Conservation (phyloP, 2,329 filamentous ascomycete species). For the Penicillium sp. region DNA sequence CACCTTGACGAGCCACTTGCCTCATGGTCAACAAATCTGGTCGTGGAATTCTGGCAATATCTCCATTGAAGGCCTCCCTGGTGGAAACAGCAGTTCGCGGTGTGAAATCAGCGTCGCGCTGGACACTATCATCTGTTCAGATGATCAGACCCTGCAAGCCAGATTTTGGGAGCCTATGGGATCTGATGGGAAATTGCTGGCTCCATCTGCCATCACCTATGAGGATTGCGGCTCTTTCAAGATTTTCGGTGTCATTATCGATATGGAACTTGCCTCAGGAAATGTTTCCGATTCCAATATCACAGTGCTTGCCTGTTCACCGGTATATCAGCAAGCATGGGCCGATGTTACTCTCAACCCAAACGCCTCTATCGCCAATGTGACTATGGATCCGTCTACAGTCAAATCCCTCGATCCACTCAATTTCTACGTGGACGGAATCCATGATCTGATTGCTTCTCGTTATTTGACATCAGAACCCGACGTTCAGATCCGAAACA, state of each 20-base stretch:
- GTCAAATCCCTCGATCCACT: neutral
- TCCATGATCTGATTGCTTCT: constrained; percentile 3
- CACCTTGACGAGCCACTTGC: neutral
- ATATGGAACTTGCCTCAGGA: constrained; percentile 3
- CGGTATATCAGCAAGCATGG: constrained; percentile 4
- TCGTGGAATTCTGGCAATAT: constrained; percentile 3
- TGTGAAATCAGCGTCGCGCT: neutral
- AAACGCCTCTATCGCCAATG: constrained; percentile 9
- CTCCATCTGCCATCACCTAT: neutral
- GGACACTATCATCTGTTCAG: neutral
- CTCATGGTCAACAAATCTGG: constrained; percentile 1
- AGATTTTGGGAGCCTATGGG: constrained; percentile 8
- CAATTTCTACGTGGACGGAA: neutral
- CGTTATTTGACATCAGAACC: neutral
- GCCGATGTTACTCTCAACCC: constrained; percentile 7
- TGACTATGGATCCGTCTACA: neutral
- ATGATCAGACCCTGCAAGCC: neutral
- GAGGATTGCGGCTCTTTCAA: constrained; percentile 9
- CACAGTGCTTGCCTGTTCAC: constrained; percentile 13
- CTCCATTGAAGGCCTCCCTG: neutral
- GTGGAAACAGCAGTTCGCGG: neutral
- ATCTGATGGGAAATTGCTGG: neutral
- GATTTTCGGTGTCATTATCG: constrained; percentile 9
- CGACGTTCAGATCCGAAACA: neutral
- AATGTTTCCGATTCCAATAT: constrained; percentile 7